These are phyloP conservation scores for Microcos paniculata DNA, from an alignment of 345 rosid species.

Conservation along the genomic window DNA sequence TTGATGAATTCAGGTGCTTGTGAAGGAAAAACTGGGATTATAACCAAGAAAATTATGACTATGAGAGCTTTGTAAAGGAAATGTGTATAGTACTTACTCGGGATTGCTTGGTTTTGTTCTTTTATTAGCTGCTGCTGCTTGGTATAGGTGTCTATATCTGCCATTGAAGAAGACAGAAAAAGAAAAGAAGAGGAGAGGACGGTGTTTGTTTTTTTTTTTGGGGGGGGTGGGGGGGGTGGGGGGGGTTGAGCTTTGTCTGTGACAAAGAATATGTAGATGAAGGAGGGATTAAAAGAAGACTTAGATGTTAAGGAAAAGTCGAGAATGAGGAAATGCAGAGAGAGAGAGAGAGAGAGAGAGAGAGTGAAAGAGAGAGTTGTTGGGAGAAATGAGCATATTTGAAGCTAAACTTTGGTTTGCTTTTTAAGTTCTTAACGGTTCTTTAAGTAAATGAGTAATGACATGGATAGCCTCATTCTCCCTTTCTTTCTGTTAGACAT, in stretches of 20 bases:
- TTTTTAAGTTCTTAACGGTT: not conserved
- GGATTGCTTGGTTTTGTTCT: constrained; percentile 37
- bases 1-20: constrained; percentile 85
- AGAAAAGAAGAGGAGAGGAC: not conserved
- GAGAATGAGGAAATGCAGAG: constrained; percentile 13
- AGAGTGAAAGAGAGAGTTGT: constrained; percentile 17
- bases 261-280: constrained; percentile 24
- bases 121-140: constrained; percentile 29
- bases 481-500: not conserved
- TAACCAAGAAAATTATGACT: constrained; percentile 43
- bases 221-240: not conserved
- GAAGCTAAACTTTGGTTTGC: constrained; percentile 22
- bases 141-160: constrained; percentile 37
- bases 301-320: constrained; percentile 40
- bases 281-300: constrained; percentile 38
- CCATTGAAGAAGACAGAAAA: constrained; percentile 52
- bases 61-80: constrained; percentile 69
- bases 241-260: constrained; percentile 23
- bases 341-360: constrained; percentile 27
- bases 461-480: not conserved
- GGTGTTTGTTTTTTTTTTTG: constrained; percentile 8
- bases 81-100: constrained; percentile 47
- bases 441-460: constrained; percentile 8
- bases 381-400: constrained; percentile 26
- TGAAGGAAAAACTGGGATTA: constrained; percentile 66